phyloP scores from a whole-genome alignment of 495 filamentous ascomycete genomes.

The Podospora didyma region DNA sequence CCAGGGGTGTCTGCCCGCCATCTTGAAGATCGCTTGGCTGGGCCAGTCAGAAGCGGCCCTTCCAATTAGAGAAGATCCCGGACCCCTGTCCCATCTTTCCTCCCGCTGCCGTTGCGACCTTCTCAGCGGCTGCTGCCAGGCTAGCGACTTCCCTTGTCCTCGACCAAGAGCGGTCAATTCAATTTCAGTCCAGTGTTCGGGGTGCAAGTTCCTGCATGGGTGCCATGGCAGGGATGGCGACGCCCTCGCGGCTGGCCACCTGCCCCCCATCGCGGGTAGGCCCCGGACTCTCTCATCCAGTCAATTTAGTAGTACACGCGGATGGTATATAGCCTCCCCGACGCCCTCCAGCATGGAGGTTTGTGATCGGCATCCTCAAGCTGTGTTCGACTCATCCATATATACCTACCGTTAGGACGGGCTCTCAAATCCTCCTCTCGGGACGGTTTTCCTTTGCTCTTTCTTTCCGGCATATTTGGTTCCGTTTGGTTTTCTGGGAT shows the following conservation, averaged over 20 bases:
- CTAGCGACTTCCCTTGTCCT: slow-evolving; percentile 1
- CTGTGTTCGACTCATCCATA: slow-evolving; percentile 11
- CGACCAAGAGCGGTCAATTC: not conserved
- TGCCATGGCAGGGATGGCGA: not conserved
- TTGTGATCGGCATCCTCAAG: not conserved
- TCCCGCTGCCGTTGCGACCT: slow-evolving; percentile 1
- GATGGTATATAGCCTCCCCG: slow-evolving; percentile 15
- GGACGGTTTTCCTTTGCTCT: slow-evolving; percentile 26
- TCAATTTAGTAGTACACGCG: not conserved
- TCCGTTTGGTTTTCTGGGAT: not conserved
- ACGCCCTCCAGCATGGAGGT: slow-evolving; percentile 1
- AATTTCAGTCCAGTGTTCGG: not conserved
- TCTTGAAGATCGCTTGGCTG: slow-evolving; percentile 20
- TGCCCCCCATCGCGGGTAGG: slow-evolving; percentile 7
- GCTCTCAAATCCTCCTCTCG: slow-evolving; percentile 10
- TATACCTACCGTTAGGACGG: slow-evolving; percentile 6
- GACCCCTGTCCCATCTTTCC: slow-evolving; percentile 4
- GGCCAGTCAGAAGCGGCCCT: slow-evolving; percentile 16
- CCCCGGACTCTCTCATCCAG: not conserved
- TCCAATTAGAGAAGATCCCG: slow-evolving; percentile 11
- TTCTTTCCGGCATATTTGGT: slow-evolving; percentile 8
- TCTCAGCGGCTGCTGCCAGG: slow-evolving; percentile 9
- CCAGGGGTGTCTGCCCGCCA: slow-evolving; percentile 5
- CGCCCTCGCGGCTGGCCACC: slow-evolving; percentile 5
- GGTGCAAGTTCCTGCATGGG: not conserved